Base-by-base conservation (phyloP, 1,284 basidiomycete species). In the Melanopsichium pennsylvanicum region DNA sequence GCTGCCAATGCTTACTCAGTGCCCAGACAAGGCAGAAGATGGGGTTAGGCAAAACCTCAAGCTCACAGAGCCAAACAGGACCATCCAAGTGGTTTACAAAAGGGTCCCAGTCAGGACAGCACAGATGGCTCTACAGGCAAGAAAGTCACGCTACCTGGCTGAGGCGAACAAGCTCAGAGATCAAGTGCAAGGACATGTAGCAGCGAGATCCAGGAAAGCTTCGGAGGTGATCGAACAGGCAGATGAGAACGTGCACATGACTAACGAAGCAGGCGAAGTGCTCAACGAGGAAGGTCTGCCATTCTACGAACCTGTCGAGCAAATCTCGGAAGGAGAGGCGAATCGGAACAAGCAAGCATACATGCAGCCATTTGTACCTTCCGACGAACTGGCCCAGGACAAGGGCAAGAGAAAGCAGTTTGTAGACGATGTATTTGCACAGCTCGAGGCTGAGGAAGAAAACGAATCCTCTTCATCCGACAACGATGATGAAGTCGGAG, bases 241-340 rank as follows among this genome's bases (percentile, higher is more conserved):
- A 8, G 27, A 13, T 13, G 8, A 29, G 18, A 36, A 49, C 1
- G 34, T 45, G 23, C 67, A 57, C 11, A 3, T 58, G 35, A 45
- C 74, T 21, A 70, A 69, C 44, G 69, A 70, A 11, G 25, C 72
- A 2, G 49, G 69, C 22, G 54, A 75, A 40, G 74, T 70, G 13
- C 61, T 80, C 27, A 79, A 79, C 52, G 78, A 80, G 44, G 78
- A 80, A 49, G 78, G 78, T 1, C 51, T 80, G 33, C 78, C 78
- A 3, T 80, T 80, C 46, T 72, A 74, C 26, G 77, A 80, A 34
- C 72, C 71, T 2, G 59, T 76, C 9, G 78, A 80, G 38, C 13
- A 42, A 21, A 48, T 79, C 2, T 31, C 44, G n/a, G 64, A 68
- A 23, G 48, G 56, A 38, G 50, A 63, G n/a, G 49, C 58, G 21